Percentiles rank a stretch among this genome's conserved stretches.
These are phyloP conservation scores for Lasiosphaeriaceae sp. DNA, from an alignment of 495 filamentous ascomycete genomes.

Conservation along the genomic window DNA sequence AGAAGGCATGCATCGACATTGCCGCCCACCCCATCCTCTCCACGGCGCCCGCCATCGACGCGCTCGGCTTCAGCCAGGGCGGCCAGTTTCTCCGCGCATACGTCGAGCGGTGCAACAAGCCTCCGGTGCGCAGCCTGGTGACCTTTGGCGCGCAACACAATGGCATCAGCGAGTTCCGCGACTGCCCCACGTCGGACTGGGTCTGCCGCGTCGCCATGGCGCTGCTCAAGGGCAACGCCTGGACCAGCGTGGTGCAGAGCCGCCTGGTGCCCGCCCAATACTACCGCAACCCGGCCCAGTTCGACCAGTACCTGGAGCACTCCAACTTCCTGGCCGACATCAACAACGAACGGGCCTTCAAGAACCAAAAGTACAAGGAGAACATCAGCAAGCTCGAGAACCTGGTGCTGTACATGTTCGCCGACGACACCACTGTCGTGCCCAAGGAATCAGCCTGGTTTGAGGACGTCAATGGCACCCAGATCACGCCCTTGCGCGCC, in stretches of 20 bases:
- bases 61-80: slow-evolving; percentile 90
- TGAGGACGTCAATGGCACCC: slow-evolving; percentile 72
- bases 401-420: slow-evolving; percentile 89
- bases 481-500: slow-evolving; percentile 65
- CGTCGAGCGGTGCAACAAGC: slow-evolving; percentile 82
- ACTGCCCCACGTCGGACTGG: slow-evolving; percentile 62
- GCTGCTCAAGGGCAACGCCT: slow-evolving; percentile 68
- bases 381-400: slow-evolving; percentile 67
- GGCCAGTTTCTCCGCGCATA: slow-evolving; percentile 95
- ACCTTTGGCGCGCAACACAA: slow-evolving; percentile 95
- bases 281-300: slow-evolving; percentile 69
- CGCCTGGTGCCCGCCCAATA: slow-evolving; percentile 92
- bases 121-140: slow-evolving; percentile 75
- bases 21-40: slow-evolving; percentile 72
- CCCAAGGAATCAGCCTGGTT: slow-evolving; percentile 94
- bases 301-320: slow-evolving; percentile 70
- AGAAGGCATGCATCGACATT: slow-evolving; percentile 75
- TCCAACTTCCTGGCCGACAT: slow-evolving; percentile 98
- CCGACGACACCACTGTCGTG: slow-evolving; percentile 77
- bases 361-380: slow-evolving; percentile 70
- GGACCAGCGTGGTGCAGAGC: slow-evolving; percentile 70
- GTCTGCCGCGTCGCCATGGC: slow-evolving; percentile 73
- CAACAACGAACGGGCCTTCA: slow-evolving; percentile 81
- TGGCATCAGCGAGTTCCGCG: slow-evolving; percentile 79
- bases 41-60: slow-evolving; percentile 78